Evolutionary conservation across 176 grass and related monocot species (phyloP).

Genomic region (Raddia distichophylla): DNA sequence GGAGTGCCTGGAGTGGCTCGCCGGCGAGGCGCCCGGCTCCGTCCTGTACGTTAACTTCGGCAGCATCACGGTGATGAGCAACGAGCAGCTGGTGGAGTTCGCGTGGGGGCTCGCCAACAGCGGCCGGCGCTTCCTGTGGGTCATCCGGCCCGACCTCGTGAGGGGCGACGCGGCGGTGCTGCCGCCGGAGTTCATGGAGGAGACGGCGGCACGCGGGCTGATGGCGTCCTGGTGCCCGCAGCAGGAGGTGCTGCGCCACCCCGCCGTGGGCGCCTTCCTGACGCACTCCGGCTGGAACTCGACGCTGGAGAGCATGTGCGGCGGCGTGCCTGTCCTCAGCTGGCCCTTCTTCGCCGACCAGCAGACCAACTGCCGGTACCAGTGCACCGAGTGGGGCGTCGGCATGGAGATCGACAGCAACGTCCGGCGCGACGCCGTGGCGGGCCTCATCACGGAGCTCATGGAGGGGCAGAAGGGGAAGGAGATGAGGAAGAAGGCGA

Average conservation of each 20-base stretch:
- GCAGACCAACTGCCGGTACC: conserved; percentile 72
- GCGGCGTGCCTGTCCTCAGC: conserved; percentile 75
- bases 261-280: conserved; percentile 63
- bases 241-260: conserved; percentile 72
- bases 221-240: conserved; percentile 78
- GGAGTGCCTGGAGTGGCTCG: conserved; percentile 60
- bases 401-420: conserved; percentile 77
- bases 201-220: conserved; percentile 55
- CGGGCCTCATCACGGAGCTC: conserved; percentile 56
- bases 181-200: conserved; percentile 56
- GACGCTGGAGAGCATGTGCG: conserved; percentile 63
- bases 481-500: conserved; percentile 51
- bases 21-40: conserved; percentile 41
- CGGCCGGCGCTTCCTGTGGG: conserved; percentile 67
- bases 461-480: conserved; percentile 71
- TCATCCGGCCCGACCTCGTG: conserved; percentile 72
- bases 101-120: conserved; percentile 86
- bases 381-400: conserved; percentile 73
- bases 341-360: conserved; percentile 94
- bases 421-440: conserved; percentile 63
- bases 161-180: conserved; percentile 60
- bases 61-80: conserved; percentile 73
- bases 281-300: conserved; percentile 89
- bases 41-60: conserved; percentile 94
- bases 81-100: conserved; percentile 67